A percentile compares a stretch with the other conserved stretches of the same genome.
These are phyloP conservation scores for Danielozyma ontarioensis DNA, from an alignment of 805 yeast genomes.

Conservation along the genomic window DNA sequence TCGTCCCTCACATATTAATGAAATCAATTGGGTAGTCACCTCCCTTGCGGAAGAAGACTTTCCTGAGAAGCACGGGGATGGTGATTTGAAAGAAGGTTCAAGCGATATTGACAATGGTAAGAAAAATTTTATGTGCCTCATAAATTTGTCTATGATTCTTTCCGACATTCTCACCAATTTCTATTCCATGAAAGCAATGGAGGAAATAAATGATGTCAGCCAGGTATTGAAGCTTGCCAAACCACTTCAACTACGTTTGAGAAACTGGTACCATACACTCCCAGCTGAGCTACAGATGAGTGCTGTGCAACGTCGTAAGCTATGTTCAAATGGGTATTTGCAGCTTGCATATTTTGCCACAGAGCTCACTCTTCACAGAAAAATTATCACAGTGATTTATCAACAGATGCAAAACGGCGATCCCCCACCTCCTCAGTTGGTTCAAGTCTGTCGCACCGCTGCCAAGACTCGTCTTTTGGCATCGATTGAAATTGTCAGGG, in stretches of 20 bases:
- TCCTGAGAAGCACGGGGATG: constrained; percentile 61
- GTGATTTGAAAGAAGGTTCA: constrained; percentile 50
- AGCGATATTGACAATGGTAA: constrained; percentile 71
- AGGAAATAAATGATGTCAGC: constrained; percentile 52
- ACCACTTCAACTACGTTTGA: constrained; percentile 65
- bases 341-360: constrained; percentile 87
- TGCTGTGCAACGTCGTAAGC: constrained; percentile 52
- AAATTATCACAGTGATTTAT: constrained; percentile 54
- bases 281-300: constrained; percentile 63
- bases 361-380: constrained; percentile 80
- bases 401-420: constrained; percentile 29
- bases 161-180: constrained; percentile 69
- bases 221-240: constrained; percentile 72
- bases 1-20: constrained; percentile 75
- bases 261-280: constrained; percentile 73
- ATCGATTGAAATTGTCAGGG: constrained; percentile 72
- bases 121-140: constrained; percentile 60
- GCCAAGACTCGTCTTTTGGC: constrained; percentile 80
- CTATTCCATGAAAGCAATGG: constrained; percentile 65
- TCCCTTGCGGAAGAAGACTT: constrained; percentile 70
- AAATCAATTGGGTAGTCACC: constrained; percentile 75
- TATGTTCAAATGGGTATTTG: constrained; percentile 71
- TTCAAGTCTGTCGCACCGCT: constrained; percentile 71
- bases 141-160: constrained; percentile 60
- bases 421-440: constrained; percentile 30